phyloP scores from a whole-genome alignment of 306 rosid species.

The Gillenia trifoliata region DNA sequence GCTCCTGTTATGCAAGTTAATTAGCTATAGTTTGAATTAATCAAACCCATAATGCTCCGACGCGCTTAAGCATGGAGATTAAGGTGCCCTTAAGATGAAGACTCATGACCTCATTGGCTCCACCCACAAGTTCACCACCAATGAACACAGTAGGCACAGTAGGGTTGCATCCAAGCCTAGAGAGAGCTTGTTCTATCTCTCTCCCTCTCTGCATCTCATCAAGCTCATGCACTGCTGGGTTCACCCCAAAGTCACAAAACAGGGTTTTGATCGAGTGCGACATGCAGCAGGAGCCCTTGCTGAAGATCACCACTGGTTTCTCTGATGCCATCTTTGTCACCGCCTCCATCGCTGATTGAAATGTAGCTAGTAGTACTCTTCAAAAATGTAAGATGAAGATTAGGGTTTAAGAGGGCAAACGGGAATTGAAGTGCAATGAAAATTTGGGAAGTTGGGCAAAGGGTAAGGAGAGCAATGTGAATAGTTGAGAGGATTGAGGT shows the following conservation, averaged over 20 bases:
- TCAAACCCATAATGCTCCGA: slow-evolving; percentile 89
- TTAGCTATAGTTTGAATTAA: not conserved
- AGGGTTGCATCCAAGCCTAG: slow-evolving; percentile 59
- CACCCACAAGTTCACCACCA: slow-evolving; percentile 75
- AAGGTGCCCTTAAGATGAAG: slow-evolving; percentile 81
- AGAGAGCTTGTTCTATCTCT: slow-evolving; percentile 85
- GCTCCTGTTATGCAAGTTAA: not conserved
- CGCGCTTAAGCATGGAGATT: slow-evolving; percentile 86
- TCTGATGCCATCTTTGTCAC: slow-evolving; percentile 75
- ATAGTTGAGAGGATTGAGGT: not conserved
- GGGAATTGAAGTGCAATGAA: not conserved
- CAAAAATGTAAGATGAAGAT: not conserved
- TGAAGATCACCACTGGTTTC: slow-evolving; percentile 92
- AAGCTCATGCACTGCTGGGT: slow-evolving; percentile 73
- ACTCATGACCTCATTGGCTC: slow-evolving; percentile 86
- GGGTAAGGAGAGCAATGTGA: not conserved
- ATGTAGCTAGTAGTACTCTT: not conserved
- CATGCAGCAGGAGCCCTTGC: slow-evolving; percentile 87
- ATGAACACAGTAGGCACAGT: slow-evolving; percentile 87
- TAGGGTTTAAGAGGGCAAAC: not conserved
- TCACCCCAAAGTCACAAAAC: slow-evolving; percentile 79
- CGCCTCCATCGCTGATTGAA: slow-evolving; percentile 40
- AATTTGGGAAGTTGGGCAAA: not conserved
- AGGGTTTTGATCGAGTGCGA: slow-evolving; percentile 82
- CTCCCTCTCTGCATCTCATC: slow-evolving; percentile 83